These are phyloP conservation scores for Histomonas meleagridis DNA, from an alignment of 208 protist species.

Conservation along the genomic window DNA sequence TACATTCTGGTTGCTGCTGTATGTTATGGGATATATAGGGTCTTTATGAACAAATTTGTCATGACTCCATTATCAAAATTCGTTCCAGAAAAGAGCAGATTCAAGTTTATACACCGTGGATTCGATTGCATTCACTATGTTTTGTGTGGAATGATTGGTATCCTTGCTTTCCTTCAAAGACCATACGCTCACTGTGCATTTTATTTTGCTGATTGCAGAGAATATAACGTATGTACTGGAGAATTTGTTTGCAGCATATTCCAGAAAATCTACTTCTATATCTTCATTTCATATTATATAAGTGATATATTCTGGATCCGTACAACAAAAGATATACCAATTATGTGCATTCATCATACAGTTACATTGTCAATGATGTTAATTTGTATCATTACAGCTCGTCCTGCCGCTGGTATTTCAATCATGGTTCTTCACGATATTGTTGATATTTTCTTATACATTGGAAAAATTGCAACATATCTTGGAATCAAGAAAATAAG, in stretches of 20 bases:
- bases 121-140: not conserved
- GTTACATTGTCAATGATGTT: not conserved
- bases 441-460: not conserved
- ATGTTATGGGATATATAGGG: not conserved
- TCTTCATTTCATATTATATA: not conserved
- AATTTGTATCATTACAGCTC: not conserved
- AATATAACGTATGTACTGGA: not conserved
- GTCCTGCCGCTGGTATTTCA: not conserved
- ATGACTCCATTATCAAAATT: not conserved
- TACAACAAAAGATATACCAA: not conserved
- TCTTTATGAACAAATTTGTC: not conserved
- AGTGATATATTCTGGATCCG: not conserved
- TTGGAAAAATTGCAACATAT: not conserved
- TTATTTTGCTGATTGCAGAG: not conserved
- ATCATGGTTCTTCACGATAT: not conserved
- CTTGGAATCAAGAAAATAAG: not conserved
- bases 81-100: not conserved
- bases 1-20: not conserved
- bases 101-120: not conserved
- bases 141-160: not conserved
- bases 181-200: conserved; percentile 5
- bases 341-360: not conserved
- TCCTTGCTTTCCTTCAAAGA: not conserved
- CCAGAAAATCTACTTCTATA: not conserved
- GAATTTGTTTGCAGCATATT: not conserved